Base-by-base conservation (phyloP, 192 early-diverging fungal genomes). In the Umbelopsis vinacea region DNA sequence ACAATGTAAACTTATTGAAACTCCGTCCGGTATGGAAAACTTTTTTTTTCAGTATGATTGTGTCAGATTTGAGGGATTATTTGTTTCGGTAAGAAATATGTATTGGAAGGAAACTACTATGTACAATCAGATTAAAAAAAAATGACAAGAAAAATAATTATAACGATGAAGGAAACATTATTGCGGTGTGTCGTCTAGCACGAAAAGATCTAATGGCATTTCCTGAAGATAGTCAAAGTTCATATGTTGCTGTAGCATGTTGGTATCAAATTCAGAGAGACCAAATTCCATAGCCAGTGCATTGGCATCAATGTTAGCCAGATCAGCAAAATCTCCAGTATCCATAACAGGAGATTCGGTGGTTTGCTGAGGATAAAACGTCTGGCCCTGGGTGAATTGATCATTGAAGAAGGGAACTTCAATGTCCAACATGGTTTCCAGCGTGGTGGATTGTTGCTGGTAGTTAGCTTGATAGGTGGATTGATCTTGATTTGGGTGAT, bases 231-330 rank as follows among this genome's bases (percentile, higher is more conserved):
- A 21, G 54, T 29, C 26, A 14, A 57, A 29, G 54, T 14, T 26
- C 9, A 12, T 57, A 24, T 57, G 54, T 57, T 57, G 54, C 14
- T 57, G 54, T 29, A 29, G 54, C 23, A 46, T 57, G 54, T 33
- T 29, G 54, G 23, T 57, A 24, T 24, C 46, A 46, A 15, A 46
- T 1, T 10, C 46, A 15, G 46, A 46, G 10, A 46, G 46, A 17
- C 17, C 17, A 46, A 46, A 46, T 10, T 46, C 46, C 46, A 46
- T 46, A 46, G 46, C 46, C 46, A 46, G 46, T 15, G 10, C 5
- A 4, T 10, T 46, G 17, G 46, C 46, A 46, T 46, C 46, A 46
- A 46, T 1, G 46, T 46, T 46, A 46, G 46, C 46, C 46, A 46
- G 17, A 46, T 46, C 12, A 1, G 10, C 0, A 10, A 46, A 17